Percentiles rank a stretch among this genome's conserved stretches.
Conservation (phyloP, 2,329 filamentous ascomycete species). For the Pyrenochaeta sp. region DNA sequence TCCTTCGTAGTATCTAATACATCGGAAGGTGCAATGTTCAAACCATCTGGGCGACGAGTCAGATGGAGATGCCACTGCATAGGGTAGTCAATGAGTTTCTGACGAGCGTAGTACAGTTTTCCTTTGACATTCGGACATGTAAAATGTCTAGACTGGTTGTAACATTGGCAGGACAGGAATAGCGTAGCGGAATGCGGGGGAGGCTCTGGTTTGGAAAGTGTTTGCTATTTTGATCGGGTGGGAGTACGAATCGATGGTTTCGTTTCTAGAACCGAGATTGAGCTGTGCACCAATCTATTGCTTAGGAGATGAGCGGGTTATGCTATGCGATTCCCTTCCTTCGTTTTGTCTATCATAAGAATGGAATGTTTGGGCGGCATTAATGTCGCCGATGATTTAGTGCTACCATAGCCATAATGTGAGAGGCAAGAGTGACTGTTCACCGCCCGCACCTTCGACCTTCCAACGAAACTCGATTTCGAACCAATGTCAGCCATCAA, state of each 20-base stretch:
- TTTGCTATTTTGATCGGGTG: constrained; percentile 9
- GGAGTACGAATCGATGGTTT: constrained; percentile 11
- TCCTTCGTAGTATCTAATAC: constrained; percentile 2
- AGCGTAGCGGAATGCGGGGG: constrained; percentile 11
- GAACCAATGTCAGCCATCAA: background rate
- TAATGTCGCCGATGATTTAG: background rate
- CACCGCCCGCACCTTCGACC: background rate
- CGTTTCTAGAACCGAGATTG: constrained; percentile 13
- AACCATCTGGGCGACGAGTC: background rate
- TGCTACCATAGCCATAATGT: background rate
- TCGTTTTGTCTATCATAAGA: background rate
- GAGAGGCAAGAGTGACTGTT: background rate
- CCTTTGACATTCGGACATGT: constrained; percentile 7
- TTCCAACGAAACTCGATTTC: too few relatives aligned
- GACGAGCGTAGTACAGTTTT: constrained; percentile 8
- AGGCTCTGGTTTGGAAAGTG: constrained; percentile 9
- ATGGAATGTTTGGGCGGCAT: background rate
- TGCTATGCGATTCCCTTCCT: background rate
- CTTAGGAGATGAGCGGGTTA: constrained; percentile 10
- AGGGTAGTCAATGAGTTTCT: background rate
- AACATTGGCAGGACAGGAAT: constrained; percentile 21
- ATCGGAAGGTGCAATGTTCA: background rate
- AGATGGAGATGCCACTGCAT: too few relatives aligned
- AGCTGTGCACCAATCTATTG: constrained; percentile 10
- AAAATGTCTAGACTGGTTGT: constrained; percentile 26